These are phyloP conservation scores for Uncinocarpus reesii DNA, from an alignment of 2,329 filamentous ascomycete genomes.

Conservation along the genomic window DNA sequence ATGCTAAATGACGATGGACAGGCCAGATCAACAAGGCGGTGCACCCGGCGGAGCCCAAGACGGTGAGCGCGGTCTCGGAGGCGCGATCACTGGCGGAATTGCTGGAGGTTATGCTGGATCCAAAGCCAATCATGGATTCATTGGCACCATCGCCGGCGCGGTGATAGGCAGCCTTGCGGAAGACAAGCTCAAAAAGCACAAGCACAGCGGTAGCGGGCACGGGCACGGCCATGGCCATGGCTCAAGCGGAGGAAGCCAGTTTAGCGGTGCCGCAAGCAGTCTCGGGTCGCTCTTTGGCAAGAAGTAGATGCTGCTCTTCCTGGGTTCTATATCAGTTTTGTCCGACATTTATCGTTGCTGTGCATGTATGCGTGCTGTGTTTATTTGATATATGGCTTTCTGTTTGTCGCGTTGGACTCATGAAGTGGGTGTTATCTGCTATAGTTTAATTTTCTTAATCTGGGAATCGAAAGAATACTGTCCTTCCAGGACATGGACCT, in stretches of 20 bases:
- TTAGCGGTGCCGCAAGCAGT: constrained; percentile 2
- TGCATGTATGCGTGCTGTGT: neutral
- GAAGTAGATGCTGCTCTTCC: constrained; percentile 4
- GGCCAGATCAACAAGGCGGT: constrained; percentile 10
- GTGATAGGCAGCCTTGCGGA: constrained; percentile 39
- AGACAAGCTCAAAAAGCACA: constrained; percentile 38
- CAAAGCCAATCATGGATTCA: constrained; percentile 40
- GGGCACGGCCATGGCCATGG: constrained; percentile 13
- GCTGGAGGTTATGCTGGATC: constrained; percentile 40
- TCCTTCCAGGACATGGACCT: neutral
- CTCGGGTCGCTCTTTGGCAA: constrained; percentile 13
- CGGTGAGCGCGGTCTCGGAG: constrained; percentile 39
- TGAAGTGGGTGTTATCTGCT: neutral
- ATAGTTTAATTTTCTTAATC: neutral
- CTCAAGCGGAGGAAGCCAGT: constrained; percentile 19
- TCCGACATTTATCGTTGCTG: neutral
- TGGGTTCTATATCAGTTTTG: neutral
- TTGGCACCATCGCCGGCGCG: constrained; percentile 40
- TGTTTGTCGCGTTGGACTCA: neutral
- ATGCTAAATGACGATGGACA: neutral
- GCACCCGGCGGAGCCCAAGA: constrained; percentile 34
- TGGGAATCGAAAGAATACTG: neutral
- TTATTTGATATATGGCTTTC: neutral
- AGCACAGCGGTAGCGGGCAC: constrained; percentile 22
- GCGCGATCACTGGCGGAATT: constrained; percentile 39